Conservation (phyloP, 2,329 filamentous ascomycete species). For the Penicillium janthinellum region DNA sequence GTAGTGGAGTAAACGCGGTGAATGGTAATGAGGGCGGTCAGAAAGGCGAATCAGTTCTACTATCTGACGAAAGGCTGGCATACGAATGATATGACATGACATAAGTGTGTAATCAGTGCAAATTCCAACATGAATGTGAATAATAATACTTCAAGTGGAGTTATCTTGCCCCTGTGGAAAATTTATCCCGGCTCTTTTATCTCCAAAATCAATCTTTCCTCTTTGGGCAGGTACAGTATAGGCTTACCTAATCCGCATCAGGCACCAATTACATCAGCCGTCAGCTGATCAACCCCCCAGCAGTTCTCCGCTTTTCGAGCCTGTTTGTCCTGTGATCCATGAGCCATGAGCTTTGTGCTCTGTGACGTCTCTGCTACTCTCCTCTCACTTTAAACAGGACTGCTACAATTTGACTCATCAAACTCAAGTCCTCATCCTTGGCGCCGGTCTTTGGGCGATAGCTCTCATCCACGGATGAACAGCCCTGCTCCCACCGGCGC, state of each 20-base stretch:
- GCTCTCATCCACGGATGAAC: constrained; percentile 22
- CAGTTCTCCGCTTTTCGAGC: constrained; percentile 6
- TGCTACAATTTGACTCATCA: background rate
- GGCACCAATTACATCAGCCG: constrained; percentile 6
- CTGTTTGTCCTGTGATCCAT: constrained; percentile 1
- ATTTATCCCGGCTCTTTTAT: background rate
- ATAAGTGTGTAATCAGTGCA: too few relatives aligned
- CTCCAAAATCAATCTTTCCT: background rate
- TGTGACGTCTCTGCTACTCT: background rate
- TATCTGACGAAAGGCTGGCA: too few relatives aligned
- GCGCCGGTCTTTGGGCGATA: constrained; percentile 8
- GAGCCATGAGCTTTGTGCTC: background rate
- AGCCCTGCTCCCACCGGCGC: constrained; percentile 23
- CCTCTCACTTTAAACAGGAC: background rate
- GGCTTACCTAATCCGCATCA: background rate
- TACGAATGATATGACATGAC: too few relatives aligned
- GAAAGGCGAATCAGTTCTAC: too few relatives aligned
- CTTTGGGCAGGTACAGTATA: background rate
- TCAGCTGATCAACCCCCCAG: constrained; percentile 2
- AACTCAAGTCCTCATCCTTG: background rate
- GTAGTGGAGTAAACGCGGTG: too few relatives aligned
- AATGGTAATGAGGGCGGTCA: too few relatives aligned
- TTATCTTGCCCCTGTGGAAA: too few relatives aligned
- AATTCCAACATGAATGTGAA: too few relatives aligned
- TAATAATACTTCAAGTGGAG: too few relatives aligned